Percentiles rank a stretch among this genome's conserved stretches.
Conservation (phyloP, 1,284 basidiomycete species). For the Cystobasidium sp. region DNA sequence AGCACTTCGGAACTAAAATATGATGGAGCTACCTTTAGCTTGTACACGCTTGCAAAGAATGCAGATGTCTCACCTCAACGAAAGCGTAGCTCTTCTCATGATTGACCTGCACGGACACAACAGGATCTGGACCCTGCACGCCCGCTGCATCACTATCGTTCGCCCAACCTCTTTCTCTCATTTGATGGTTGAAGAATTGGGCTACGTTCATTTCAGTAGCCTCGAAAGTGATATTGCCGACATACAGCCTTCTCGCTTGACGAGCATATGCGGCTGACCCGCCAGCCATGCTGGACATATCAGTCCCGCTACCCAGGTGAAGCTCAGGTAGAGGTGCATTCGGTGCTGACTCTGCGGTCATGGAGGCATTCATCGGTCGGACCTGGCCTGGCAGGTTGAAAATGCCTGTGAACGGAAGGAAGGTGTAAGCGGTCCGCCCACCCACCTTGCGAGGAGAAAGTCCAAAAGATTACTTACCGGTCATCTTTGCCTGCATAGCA, state of each 20-base stretch:
- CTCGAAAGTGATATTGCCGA: constrained; percentile 89
- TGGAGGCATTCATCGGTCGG: constrained; percentile 67
- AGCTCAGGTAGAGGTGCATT: constrained; percentile 52
- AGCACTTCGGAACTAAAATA: constrained; percentile 83
- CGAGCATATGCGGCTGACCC: constrained; percentile 63
- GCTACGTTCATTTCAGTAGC: constrained; percentile 87
- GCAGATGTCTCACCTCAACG: constrained; percentile 72
- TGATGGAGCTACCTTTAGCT: background rate
- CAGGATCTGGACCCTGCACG: constrained; percentile 81
- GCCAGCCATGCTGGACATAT: constrained; percentile 42
- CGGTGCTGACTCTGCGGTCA: constrained; percentile 63
- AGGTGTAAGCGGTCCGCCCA: background rate
- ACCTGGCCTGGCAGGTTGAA: constrained; percentile 92
- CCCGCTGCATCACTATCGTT: constrained; percentile 67
- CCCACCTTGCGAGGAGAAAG: background rate
- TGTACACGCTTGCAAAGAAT: background rate
- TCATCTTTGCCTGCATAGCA: constrained; percentile 94
- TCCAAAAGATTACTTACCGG: constrained; percentile 65
- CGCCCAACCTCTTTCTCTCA: constrained; percentile 68
- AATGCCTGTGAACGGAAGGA: constrained; percentile 64
- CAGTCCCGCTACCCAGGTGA: constrained; percentile 39
- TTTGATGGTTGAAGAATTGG: constrained; percentile 93
- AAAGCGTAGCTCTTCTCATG: constrained; percentile 98
- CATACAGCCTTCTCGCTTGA: constrained; percentile 91
- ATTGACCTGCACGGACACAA: constrained; percentile 90